A percentile compares a stretch with the other conserved stretches of the same genome.
Evolutionary conservation across 208 protist genomes (phyloP).

Genomic region (Wallacemonas collosoma): DNA sequence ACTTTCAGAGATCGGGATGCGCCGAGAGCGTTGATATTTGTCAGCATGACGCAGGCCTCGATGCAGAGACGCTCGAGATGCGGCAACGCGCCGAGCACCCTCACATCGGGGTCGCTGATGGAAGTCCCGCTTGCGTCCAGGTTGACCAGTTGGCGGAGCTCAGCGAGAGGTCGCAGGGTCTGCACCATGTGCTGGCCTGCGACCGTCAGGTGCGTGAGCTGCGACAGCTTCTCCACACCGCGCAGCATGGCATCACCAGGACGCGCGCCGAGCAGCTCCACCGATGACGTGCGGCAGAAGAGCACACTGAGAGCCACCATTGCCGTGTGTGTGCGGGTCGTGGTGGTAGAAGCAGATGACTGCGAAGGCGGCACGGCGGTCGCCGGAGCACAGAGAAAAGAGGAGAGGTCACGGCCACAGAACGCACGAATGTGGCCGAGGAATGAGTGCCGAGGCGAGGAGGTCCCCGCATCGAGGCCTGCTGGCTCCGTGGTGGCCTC

Average conservation of each 20-base stretch:
- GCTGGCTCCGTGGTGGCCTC: too few species aligned
- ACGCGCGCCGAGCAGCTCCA: slow-evolving; percentile 27
- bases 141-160: slow-evolving; percentile 27
- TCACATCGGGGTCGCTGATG: slow-evolving; percentile 47
- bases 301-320: background rate
- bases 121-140: slow-evolving; percentile 32
- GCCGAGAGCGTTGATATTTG: slow-evolving; percentile 36
- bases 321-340: too few species aligned
- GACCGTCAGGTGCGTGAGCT: slow-evolving; percentile 29
- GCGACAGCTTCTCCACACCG: slow-evolving; percentile 30
- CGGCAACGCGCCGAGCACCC: slow-evolving; percentile 35
- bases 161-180: slow-evolving; percentile 31
- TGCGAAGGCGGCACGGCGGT: too few species aligned
- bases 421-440: background rate
- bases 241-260: slow-evolving; percentile 26
- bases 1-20: slow-evolving; percentile 17
- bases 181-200: slow-evolving; percentile 21
- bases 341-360: background rate
- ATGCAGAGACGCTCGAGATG: slow-evolving; percentile 34
- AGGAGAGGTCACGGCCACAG: slow-evolving; percentile 14
- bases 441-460: background rate
- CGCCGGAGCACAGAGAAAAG: slow-evolving; percentile 4
- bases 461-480: too few species aligned
- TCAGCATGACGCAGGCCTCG: slow-evolving; percentile 42
- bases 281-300: background rate